A percentile compares a stretch with the other conserved stretches of the same genome.
These are phyloP conservation scores for Microdochium bolleyi DNA, from an alignment of 2,329 filamentous ascomycete genomes.

Conservation along the genomic window DNA sequence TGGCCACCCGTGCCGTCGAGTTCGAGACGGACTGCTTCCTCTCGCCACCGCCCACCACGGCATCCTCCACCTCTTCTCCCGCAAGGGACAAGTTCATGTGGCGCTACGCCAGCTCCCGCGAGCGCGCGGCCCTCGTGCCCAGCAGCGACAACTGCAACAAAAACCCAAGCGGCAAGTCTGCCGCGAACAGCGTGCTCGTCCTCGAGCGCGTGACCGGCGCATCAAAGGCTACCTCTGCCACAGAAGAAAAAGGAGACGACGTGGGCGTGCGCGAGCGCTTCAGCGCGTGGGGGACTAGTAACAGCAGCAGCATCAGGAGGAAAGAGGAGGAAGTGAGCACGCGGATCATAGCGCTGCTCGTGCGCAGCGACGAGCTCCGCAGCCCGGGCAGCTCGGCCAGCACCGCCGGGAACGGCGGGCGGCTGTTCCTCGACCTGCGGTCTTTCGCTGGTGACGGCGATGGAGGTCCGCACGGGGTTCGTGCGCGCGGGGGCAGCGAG, in stretches of 20 bases:
- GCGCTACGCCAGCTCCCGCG: conserved; percentile 41
- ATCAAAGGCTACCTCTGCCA: not conserved
- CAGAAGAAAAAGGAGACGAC: no score
- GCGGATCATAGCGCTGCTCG: conserved; percentile 30
- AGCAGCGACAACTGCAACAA: not conserved
- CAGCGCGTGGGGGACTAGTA: not conserved
- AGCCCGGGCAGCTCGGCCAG: conserved; percentile 26
- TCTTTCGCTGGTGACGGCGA: conserved; percentile 24
- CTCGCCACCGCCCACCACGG: no score
- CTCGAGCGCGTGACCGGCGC: conserved; percentile 35
- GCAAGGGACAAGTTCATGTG: conserved; percentile 23
- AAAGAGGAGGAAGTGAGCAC: no score
- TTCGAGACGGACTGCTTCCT: conserved; percentile 17
- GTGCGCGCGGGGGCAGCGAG: not conserved
- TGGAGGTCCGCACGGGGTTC: not conserved
- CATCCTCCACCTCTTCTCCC: no score
- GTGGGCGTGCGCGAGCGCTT: conserved; percentile 10
- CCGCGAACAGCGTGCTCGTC: conserved; percentile 36
- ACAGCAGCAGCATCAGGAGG: not conserved
- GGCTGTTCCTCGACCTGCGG: conserved; percentile 33
- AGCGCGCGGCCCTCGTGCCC: conserved; percentile 30
- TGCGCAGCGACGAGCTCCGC: conserved; percentile 30
- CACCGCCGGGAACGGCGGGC: conserved; percentile 42
- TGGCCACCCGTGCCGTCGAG: conserved; percentile 2
- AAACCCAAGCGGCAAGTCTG: conserved; percentile 5